Evolutionary conservation across 345 rosid species (phyloP), one percentile per base, ranked within the genome.

Genomic region (Firmiana major): DNA sequence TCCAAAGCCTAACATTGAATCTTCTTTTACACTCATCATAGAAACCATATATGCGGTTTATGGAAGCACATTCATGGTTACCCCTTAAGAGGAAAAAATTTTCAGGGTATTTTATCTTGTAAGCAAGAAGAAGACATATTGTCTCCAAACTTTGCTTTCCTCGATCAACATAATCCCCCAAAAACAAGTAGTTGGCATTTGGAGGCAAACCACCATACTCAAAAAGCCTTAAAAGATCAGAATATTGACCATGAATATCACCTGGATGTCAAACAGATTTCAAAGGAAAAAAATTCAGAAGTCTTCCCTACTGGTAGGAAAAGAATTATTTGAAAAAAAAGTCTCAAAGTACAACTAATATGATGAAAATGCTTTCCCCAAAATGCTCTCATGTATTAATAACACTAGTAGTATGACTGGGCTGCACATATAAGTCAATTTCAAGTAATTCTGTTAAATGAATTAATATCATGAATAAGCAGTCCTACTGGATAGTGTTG

Each of bases 141-240:
- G 94, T 88, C 85, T 90, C 94, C 74, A 90, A 82, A 83, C 94
- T 90, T 82, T 90, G 94, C 87, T 90, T 90, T 82, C 94, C 94
- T 59, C 97, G 88, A 85, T 93, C 97, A 48, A 93, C 97, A 83
- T 91, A 93, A 57, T 93, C 96, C 77, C 97, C 96, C 78, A 93
- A 81, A 74, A 93, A 93, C 73, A 93, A 84, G 86, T 93, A 93
- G 79, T 89, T 93, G 57, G 96, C 87, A 73, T 74, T 75, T 40
- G 96, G 97, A 54, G 97, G 97, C 48, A 89, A 88, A 16, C 96
- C 96, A 59, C 96, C 97, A 69, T 93, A 87, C 82, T 93, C 96
- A 79, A 93, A 93, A 74, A 93, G 89, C 88, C 96, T 87, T 64
- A 93, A 86, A 8, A 93, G 95, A 74, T 93, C 97, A 16, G 96